Evolutionary conservation across 2,329 filamentous ascomycete species (phyloP), one percentile per base, ranked within the genome.

Genomic region (Ophiostoma sp.): DNA sequence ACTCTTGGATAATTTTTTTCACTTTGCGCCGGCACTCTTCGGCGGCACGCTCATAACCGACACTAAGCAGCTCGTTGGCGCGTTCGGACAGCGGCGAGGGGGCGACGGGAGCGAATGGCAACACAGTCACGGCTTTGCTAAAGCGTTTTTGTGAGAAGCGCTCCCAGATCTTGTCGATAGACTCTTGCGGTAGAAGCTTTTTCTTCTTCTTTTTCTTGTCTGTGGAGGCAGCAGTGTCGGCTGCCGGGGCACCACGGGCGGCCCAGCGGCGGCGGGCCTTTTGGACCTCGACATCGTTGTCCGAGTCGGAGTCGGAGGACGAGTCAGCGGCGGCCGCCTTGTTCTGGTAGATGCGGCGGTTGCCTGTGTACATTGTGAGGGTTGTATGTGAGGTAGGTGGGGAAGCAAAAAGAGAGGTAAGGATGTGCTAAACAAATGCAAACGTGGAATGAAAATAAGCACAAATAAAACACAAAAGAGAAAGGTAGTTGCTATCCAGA

Each of bases 101-200:
- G 52, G 80, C 83, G 45, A 86, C 89, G 19, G 89, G 85, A 72
- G 91, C 88, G 79, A 90, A 90, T 0, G 91, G 90, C 1, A 93
- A 83, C 52, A 93, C 86, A 2, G 87, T 85, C 48, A 91, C 87
- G 3, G 90, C 89, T 80, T 90, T 92, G 78, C 87, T 88, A 78
- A 91, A 92, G 74, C 88, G 87, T 77, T 87, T 86, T 17, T 85
- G 85, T n/a, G 84, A 82, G 77, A 90, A 90, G 31, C 83, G 85
- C 78, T 86, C 86, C 91, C 91, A 93, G 75, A 91, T 89, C 73
- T 87, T 86, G 79, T 92, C 89, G 79, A 93, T 91, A 74, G 85
- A 86, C 78, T 89, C 86, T 79, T 93, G 91, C 0, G 91, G 90
- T 2, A 87, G 84, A 17, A 88, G 84, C 75, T 87, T 85, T 78